phyloP scores from a whole-genome alignment of 139 green algal genomes.

The Chlorella ohadii region DNA sequence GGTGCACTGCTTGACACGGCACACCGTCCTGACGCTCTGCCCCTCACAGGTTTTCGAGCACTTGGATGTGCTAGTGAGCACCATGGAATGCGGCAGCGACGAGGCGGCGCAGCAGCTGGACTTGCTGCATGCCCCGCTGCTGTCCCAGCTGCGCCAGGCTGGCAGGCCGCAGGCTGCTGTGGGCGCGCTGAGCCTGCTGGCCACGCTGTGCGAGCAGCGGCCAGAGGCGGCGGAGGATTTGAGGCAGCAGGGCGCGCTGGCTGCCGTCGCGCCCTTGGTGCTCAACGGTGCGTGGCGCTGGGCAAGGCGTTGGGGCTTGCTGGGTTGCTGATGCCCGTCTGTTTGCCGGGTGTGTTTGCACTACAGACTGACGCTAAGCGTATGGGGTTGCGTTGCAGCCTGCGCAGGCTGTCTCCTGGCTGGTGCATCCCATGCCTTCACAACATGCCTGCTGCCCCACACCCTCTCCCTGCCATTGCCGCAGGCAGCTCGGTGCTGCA shows the following conservation, averaged over 20 bases:
- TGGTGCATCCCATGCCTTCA: too few relatives aligned
- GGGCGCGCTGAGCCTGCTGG: constrained; percentile 22
- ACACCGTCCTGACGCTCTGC: too few relatives aligned
- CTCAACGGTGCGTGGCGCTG: not conserved
- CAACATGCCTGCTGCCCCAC: too few relatives aligned
- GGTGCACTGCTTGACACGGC: too few relatives aligned
- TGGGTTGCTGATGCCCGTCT: not conserved
- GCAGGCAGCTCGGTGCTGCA: not conserved
- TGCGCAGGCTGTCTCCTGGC: too few relatives aligned
- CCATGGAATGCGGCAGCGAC: constrained; percentile 25
- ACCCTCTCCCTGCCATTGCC: too few relatives aligned
- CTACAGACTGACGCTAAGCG: not conserved
- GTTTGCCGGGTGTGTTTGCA: not conserved
- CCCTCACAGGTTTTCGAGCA: not conserved
- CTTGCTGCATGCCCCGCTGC: constrained; percentile 1
- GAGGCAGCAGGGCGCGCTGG: not conserved
- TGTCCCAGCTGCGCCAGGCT: not conserved
- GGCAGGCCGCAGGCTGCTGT: not conserved
- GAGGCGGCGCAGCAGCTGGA: constrained; percentile 1
- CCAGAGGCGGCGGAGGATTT: constrained; percentile 1
- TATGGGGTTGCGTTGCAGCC: too few relatives aligned
- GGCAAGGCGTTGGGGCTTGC: not conserved
- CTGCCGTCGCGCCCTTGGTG: not conserved
- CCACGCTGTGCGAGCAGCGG: constrained; percentile 29
- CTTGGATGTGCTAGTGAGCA: not conserved